Evolutionary conservation across 2,329 filamentous ascomycete genomes (phyloP), one percentile per base, ranked within the genome.

Genomic region (Stemphylium lycopersici): DNA sequence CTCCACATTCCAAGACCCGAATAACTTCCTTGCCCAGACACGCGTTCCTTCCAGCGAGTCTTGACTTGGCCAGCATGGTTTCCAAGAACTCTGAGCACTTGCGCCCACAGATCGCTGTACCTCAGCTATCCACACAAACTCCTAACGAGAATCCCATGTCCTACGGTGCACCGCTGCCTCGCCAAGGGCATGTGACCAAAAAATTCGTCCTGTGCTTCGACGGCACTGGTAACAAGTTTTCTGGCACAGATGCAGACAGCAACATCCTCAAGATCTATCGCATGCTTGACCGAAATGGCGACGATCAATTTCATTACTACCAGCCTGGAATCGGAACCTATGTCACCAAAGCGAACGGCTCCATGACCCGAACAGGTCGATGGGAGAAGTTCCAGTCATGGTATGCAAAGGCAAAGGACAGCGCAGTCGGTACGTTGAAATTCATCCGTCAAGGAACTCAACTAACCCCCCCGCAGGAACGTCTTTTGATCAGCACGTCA

Each of bases 401-500:
- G 84, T 89, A 87, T 66, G 76, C 81, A 38, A 90, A 90, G 63
- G 86, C 88, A 55, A 91, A 91, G 63, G 90, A 95, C 72, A 90
- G 88, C 3, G 90, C 90, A 8, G 76, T 96, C 16, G 70, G 70
- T 64, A 55, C 15, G 34, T 43, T 42, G n/a, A 31, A 2, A 33
- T 20, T 6, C 41, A 24, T 20, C 5, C 24, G 1, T 37, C 15
- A 24, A 13, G 18, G 22, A 18, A 24, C 5, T 24, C 15, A 16
- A 24, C 47, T 64, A 26, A 66, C 20, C 3, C 22, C 22, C 2
- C 1, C 11, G 24, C 16, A 56, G 91, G 91, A 1, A 89, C 88
- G 0, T 91, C 88, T 0, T 93, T 96, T 60, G 90, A 89, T 62
- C 83, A 91, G 52, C 90, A 95, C 75, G 90, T 95, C 10, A 90